Evolutionary conservation across 2,329 filamentous ascomycete genomes (phyloP).

Genomic region (Colletotrichum eleusines): DNA sequence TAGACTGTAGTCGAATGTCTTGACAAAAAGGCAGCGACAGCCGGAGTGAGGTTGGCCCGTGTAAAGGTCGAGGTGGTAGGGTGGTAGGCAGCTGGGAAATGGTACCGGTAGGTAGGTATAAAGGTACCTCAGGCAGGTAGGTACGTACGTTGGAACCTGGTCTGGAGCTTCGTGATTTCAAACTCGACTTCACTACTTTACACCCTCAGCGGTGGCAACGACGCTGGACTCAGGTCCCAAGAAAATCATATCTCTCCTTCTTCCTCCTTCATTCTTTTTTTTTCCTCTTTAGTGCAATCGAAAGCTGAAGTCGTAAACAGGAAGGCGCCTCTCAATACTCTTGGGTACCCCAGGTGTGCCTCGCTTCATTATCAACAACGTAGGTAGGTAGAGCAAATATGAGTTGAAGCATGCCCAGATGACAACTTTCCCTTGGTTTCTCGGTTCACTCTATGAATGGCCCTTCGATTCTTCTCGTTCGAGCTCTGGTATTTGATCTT

Average conservation of each 20-base stretch:
- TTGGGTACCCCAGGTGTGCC: not conserved
- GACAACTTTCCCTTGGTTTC: not conserved
- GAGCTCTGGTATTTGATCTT: not conserved
- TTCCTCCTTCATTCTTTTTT: not conserved
- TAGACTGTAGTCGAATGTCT: conserved; percentile 2
- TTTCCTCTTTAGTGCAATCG: not conserved
- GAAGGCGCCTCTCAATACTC: too few relatives aligned
- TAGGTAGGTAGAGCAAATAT: not conserved
- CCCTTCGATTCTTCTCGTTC: fast-evolving
- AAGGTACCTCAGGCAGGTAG: conserved; percentile 18
- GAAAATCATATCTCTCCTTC: not conserved
- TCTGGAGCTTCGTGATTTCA: not conserved
- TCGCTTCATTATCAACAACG: not conserved
- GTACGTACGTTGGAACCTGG: not conserved
- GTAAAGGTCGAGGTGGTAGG: not conserved
- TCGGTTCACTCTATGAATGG: not conserved
- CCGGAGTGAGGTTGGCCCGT: not conserved
- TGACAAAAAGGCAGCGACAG: not conserved
- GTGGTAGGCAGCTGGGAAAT: not conserved
- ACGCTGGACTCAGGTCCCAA: not conserved
- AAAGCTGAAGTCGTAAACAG: too few relatives aligned
- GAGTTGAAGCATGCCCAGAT: not conserved
- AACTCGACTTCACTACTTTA: not conserved
- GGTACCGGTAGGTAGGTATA: not conserved
- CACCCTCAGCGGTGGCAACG: not conserved